These are phyloP conservation scores for Umbellularia californica DNA, from an alignment of 164 flowering plant genomes.

Conservation along the genomic window DNA sequence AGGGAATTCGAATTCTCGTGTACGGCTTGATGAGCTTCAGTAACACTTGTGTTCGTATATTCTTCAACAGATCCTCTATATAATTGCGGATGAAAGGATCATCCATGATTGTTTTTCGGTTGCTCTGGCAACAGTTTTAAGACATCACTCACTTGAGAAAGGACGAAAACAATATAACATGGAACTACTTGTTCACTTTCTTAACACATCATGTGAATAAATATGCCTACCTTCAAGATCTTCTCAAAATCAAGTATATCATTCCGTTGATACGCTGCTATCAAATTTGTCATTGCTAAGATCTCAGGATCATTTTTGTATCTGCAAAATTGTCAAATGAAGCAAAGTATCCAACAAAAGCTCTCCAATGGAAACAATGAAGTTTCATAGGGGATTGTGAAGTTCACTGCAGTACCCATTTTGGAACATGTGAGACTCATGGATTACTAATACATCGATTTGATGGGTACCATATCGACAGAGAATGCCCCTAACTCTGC, in stretches of 20 bases:
- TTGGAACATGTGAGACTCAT: not conserved
- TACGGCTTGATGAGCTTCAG: constrained; percentile 97
- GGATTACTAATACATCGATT: not conserved
- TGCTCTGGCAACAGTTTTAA: constrained; percentile 49
- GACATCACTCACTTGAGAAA: constrained; percentile 3
- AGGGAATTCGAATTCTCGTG: constrained; percentile 90
- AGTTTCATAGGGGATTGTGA: too few species aligned
- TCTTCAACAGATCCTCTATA: constrained; percentile 90
- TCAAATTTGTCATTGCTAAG: constrained; percentile 93
- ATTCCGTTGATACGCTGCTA: constrained; percentile 95
- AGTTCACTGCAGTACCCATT: not conserved
- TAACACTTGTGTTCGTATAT: constrained; percentile 89
- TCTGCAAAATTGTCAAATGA: constrained; percentile 30
- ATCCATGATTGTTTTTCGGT: constrained; percentile 93
- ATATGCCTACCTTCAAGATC: constrained; percentile 60
- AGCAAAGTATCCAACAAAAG: not conserved
- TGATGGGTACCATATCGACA: not conserved
- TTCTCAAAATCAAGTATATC: constrained; percentile 95
- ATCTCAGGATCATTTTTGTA: constrained; percentile 97
- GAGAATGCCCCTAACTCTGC: not conserved
- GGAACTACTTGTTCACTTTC: not conserved
- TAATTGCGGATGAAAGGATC: constrained; percentile 90
- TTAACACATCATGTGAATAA: not conserved
- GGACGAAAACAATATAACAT: not conserved
- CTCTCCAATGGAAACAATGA: too few species aligned